A percentile compares a stretch with the other conserved stretches of the same genome.
phyloP scores from a whole-genome alignment of 495 filamentous ascomycete species.

The Physcia stellaris region DNA sequence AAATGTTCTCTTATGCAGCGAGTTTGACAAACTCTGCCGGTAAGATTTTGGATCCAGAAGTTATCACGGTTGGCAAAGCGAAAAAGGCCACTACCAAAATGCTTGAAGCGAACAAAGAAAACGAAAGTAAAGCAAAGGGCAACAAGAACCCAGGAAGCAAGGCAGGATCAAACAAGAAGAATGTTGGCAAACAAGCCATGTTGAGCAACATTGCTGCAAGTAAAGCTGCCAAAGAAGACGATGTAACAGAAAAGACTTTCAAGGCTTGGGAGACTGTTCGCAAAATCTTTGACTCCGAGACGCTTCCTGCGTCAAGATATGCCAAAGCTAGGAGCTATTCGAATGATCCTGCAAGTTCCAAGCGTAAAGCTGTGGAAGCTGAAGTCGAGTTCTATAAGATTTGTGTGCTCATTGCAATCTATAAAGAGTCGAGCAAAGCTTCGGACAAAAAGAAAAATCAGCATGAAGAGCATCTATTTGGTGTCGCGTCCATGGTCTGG shows the following conservation, averaged over 20 bases:
- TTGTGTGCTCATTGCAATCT: conserved; percentile 19
- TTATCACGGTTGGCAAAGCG: conserved; percentile 31
- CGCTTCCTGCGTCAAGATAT: conserved; percentile 18
- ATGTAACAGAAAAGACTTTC: conserved; percentile 17
- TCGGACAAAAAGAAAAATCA: conserved; percentile 15
- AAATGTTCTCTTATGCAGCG: conserved; percentile 54
- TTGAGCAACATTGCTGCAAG: conserved; percentile 14
- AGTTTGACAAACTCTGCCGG: conserved; percentile 54
- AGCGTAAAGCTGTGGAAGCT: conserved; percentile 16
- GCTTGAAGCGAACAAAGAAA: conserved; percentile 11
- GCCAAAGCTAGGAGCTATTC: conserved; percentile 20
- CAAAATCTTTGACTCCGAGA: conserved; percentile 17
- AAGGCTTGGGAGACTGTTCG: conserved; percentile 20
- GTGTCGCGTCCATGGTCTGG: conserved; percentile 14
- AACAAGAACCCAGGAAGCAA: conserved; percentile 11
- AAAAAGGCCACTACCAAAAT: conserved; percentile 7
- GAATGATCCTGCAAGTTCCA: conserved; percentile 15
- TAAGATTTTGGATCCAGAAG: conserved; percentile 48
- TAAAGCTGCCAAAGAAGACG: conserved; percentile 25
- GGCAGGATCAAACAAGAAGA: conserved; percentile 12
- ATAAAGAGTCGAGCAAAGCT: conserved; percentile 15
- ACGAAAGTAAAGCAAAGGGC: conserved; percentile 15
- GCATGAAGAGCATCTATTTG: conserved; percentile 5
- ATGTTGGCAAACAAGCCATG: conserved; percentile 14
- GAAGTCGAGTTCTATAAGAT: conserved; percentile 28